A percentile compares a stretch with the other conserved stretches of the same genome.
phyloP scores from a whole-genome alignment of 345 rosid species.

The Moricandia moricandioides region DNA sequence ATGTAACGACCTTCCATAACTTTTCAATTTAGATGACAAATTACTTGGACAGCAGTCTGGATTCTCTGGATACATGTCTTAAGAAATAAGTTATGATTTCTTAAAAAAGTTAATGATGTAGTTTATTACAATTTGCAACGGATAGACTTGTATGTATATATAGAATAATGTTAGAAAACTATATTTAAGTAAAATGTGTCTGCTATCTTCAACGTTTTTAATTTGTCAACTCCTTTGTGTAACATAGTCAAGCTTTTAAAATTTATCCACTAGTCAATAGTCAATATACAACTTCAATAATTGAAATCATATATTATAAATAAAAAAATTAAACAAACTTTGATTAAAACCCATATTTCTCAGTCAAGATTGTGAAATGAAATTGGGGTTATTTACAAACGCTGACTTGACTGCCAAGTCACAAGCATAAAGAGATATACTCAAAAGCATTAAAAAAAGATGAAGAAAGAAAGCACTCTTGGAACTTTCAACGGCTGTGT shows the following conservation, averaged over 20 bases:
- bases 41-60: background rate
- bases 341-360: too few species aligned
- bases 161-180: background rate
- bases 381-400: background rate
- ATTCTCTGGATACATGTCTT: background rate
- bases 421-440: background rate
- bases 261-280: background rate
- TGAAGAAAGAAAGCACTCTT: background rate
- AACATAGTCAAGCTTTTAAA: background rate
- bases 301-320: background rate
- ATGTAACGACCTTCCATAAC: background rate
- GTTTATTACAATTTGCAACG: background rate
- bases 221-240: background rate
- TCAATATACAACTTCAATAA: background rate
- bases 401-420: background rate
- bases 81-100: too few species aligned
- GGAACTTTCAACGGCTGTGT: background rate
- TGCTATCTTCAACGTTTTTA: background rate
- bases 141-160: background rate
- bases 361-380: background rate
- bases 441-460: background rate
- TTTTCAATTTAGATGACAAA: too few species aligned
- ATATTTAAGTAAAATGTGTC: background rate
- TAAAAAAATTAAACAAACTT: background rate
- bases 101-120: background rate